Evolutionary conservation across 2,329 filamentous ascomycete genomes (phyloP), one percentile per base, ranked within the genome.

Genomic region (Fusarium udum): DNA sequence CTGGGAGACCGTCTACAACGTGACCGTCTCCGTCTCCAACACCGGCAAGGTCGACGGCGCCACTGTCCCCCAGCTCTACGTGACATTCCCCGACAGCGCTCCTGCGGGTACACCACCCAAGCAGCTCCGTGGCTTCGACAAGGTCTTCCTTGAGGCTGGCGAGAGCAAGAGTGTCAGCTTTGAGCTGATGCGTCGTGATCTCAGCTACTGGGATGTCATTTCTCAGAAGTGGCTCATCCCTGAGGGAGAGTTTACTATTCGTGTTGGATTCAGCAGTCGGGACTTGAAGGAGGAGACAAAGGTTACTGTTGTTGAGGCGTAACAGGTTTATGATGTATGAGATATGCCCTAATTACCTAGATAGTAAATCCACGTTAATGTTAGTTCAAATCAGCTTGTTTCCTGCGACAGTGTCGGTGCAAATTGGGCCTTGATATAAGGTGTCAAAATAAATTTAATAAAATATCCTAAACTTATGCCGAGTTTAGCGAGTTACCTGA

Each of bases 21-120:
- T 88, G 15, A 81, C 82, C 5, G 83, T 85, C 4, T 80, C 82
- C 2, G 76, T 91, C 11, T 80, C 79, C 40, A 91, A 91, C 81
- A 87, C 85, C 0, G 89, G 89, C 24, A 66, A 75, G 3, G 78
- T 88, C 1, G 76, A 79, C 28, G 88, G 87, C 32, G 84, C 84
- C 5, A 83, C 85, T 15, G 85, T 90, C 2, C 81, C 86, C 6
- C 89, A 91, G 79, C 80, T 91, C 3, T 91, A 91, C 76, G 78
- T 90, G n/a, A 72, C 76, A 10, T 81, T 86, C 79, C 82, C 84
- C 46, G 77, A 78, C 26, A 77, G 77, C 56, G 71, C 83, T n/a
- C 69, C 82, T 22, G 64, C 78, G 7, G 82, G 80, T 53, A 88
- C 87, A 15, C 88, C 88, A 0, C 81, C 84, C 9, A 81, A 81